These are phyloP conservation scores for Colletotrichum musicola DNA, from an alignment of 2,329 filamentous ascomycete species.

Conservation along the genomic window DNA sequence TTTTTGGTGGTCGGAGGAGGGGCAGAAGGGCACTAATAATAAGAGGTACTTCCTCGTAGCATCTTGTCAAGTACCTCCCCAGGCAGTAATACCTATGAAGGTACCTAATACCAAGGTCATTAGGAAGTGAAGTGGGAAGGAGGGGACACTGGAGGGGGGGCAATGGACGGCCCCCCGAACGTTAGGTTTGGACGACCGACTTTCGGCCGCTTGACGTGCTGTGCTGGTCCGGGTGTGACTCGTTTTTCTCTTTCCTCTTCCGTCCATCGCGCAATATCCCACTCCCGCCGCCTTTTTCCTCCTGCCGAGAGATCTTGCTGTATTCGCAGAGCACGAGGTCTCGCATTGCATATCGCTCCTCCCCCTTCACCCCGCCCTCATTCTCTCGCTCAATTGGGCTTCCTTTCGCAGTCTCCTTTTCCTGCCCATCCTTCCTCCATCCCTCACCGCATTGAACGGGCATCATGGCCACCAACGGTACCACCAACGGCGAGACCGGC, in stretches of 20 bases:
- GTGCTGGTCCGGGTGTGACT: conserved; percentile 28
- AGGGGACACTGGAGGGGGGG: not conserved
- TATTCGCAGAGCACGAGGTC: conserved; percentile 17
- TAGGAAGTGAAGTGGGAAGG: not conserved
- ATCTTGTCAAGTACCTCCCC: too few species aligned
- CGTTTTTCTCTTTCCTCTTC: conserved; percentile 27
- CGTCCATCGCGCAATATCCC: conserved; percentile 19
- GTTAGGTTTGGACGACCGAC: conserved; percentile 17
- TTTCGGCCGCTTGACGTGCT: conserved; percentile 36
- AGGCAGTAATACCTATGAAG: too few species aligned
- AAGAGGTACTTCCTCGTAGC: too few species aligned
- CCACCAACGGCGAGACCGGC: conserved; percentile 46
- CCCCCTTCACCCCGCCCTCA: not conserved
- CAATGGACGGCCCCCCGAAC: not conserved
- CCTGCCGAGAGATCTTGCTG: conserved; percentile 19
- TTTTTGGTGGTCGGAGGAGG: too few species aligned
- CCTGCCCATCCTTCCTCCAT: not conserved
- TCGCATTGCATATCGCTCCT: conserved; percentile 5
- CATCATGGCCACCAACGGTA: conserved; percentile 58
- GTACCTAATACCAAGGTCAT: too few species aligned
- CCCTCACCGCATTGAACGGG: conserved; percentile 2
- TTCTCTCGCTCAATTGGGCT: conserved; percentile 15
- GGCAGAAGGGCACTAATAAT: too few species aligned
- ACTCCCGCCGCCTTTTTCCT: conserved; percentile 8
- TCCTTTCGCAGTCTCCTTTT: conserved; percentile 6